Base-by-base conservation (phyloP, 2,329 filamentous ascomycete species). In the Chalaropsis ovoidea region DNA sequence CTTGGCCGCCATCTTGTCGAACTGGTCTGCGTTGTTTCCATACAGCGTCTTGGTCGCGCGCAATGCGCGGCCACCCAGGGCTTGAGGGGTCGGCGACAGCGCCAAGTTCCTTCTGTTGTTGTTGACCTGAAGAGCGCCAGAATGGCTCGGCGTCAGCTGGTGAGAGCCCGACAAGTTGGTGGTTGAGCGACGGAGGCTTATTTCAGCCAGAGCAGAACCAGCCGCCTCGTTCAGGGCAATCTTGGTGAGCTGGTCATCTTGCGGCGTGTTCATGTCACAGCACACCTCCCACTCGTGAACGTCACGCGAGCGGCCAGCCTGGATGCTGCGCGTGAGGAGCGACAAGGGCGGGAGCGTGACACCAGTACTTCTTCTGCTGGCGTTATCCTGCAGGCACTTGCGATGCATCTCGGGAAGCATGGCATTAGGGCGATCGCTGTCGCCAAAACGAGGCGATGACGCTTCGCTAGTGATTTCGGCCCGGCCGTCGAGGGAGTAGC, bases 231-330 rank as follows among this genome's bases (percentile, higher is more conserved):
- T 86, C 75, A 93, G 88, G 10, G 89, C 88, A 70, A 90, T 87
- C n/a, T 83, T 83, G 24, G 87, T 91, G 65, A 96, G 77, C 39
- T 64, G 65, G 43, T 67, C 65, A 69, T 90, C 88, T 71, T 90
- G 89, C 54, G 88, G 86, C 63, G 83, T 78, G 69, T 94, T 89
- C 7, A 86, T 86, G 72, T 95, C 90, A 71, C 90, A 93, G 77
- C 89, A 92, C 66, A 90, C 90, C 72, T 95, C 90, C 93, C 93
- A 96, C 6, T 88, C 89, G 62, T 91, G 86, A 19, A 91, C 89
- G 74, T 96, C 89, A 65, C 90, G 86, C 66, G 92, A 96, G 66
- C 93, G 83, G 65, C 89, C 89, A 22, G 81, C 63, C 19, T 62
- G 82, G 15, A 83, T 75, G n/a, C 77, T 74, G 70, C 75, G 77